Percentiles rank a stretch among this genome's conserved stretches.
phyloP scores from a whole-genome alignment of 371 early-diverging fungal genomes.

The Rhizopus delemar region DNA sequence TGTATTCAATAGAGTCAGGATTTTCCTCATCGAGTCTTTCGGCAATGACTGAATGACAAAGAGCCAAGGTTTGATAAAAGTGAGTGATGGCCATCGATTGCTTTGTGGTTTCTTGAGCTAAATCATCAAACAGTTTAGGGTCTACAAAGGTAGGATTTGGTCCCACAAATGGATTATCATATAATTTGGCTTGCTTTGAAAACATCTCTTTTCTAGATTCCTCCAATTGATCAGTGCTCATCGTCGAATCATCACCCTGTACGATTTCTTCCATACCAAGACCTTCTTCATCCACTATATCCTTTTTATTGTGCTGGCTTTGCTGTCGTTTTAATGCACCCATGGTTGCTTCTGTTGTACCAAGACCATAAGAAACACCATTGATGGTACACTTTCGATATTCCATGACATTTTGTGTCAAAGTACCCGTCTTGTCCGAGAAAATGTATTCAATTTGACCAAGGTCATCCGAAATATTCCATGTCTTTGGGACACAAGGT shows the following conservation, averaged over 20 bases:
- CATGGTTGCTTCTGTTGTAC: slow-evolving; percentile 35
- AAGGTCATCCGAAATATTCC: slow-evolving; percentile 83
- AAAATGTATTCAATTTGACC: slow-evolving; percentile 97
- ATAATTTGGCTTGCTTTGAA: slow-evolving; percentile 37
- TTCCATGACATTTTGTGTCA: slow-evolving; percentile 83
- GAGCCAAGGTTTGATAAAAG: slow-evolving; percentile 72
- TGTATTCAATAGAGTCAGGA: slow-evolving; percentile 66
- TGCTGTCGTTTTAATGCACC: slow-evolving; percentile 51
- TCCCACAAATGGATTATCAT: slow-evolving; percentile 39
- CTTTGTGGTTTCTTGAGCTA: slow-evolving; percentile 29
- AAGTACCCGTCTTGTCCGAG: slow-evolving; percentile 91
- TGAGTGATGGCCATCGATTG: slow-evolving; percentile 67
- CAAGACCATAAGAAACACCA: slow-evolving; percentile 78
- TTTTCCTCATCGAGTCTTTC: slow-evolving; percentile 51
- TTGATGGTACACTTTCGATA: slow-evolving; percentile 83
- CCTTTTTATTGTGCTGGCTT: slow-evolving; percentile 14
- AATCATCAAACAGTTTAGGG: slow-evolving; percentile 44
- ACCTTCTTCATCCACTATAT: background rate
- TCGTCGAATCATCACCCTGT: slow-evolving; percentile 12
- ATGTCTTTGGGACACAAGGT: slow-evolving; percentile 83
- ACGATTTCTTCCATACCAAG: slow-evolving; percentile 14
- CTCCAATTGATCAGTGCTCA: slow-evolving; percentile 16
- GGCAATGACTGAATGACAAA: slow-evolving; percentile 80
- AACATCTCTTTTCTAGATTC: slow-evolving; percentile 44
- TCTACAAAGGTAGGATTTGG: slow-evolving; percentile 48